Evolutionary conservation across 352 stramenopile genomes (phyloP).

Genomic region (Phytophthora pisi): DNA sequence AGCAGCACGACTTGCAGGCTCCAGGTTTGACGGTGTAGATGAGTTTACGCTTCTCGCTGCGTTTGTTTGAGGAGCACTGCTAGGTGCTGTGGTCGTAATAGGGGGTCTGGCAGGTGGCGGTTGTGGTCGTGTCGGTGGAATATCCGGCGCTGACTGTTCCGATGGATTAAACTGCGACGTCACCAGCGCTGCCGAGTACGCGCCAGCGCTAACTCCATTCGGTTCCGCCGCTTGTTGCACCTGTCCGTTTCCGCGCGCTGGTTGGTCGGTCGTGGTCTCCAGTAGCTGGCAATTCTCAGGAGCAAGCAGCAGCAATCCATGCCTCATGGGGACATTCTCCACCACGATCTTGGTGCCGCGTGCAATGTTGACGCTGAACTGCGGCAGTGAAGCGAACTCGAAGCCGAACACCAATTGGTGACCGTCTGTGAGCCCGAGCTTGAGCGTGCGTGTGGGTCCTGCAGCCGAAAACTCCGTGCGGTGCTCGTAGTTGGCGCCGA

Average conservation of each 20-base stretch:
- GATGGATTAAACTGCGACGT: conserved; percentile 47
- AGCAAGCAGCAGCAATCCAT: conserved; percentile 74
- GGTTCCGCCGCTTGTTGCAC: conserved; percentile 10
- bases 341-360: conserved; percentile 75
- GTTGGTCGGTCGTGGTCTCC: conserved; percentile 41
- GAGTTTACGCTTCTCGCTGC: conserved; percentile 1
- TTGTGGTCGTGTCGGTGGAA: conserved; percentile 2
- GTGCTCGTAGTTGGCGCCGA: conserved; percentile 76
- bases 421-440: conserved; percentile 83
- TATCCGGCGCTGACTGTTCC: conserved; percentile 8
- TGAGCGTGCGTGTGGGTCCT: conserved; percentile 75
- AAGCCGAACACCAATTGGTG: conserved; percentile 79
- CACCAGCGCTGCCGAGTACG: conserved; percentile 65
- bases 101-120: conserved; percentile 3
- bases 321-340: conserved; percentile 68
- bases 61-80: not conserved
- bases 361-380: conserved; percentile 57
- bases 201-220: conserved; percentile 40
- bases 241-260: conserved; percentile 13
- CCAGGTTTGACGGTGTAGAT: conserved; percentile 1
- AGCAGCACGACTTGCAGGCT: conserved; percentile 10
- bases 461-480: conserved; percentile 63
- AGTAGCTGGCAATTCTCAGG: conserved; percentile 72
- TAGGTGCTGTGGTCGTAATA: conserved; percentile 3
- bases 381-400: conserved; percentile 62